Base-by-base conservation (phyloP, 306 rosid species). In the Rosa persica region DNA sequence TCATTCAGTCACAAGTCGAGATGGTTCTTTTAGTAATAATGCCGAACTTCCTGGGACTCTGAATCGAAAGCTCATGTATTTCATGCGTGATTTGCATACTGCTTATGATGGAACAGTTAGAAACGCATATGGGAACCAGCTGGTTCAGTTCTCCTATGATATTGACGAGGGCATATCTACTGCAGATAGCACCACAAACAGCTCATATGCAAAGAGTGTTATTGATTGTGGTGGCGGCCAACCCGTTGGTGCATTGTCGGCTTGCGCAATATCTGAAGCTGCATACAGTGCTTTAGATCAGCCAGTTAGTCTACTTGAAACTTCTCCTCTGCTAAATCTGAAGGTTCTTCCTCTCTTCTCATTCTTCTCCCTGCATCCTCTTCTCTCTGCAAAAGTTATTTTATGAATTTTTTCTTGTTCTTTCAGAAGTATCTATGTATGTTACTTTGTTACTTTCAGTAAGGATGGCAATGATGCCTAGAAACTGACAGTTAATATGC, bases 261-360 rank as follows among this genome's bases (percentile, higher is more conserved):
- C 97, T 65, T 96, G 94, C 79, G 99, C 99, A 4, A 71, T 96
- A 44, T 96, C 99, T 51, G 99, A 96, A 87, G 94, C 99, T 82
- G 99, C 98, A 65, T 96, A 93, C 84, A 90, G 99, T 72, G 99
- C 99, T 78, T 85, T 96, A 88, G 93, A 91, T 81, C 99, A 96
- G 75, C 98, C 99, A 68, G 81, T 96, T 72, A 93, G 99, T 89
- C 85, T 91, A 27, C 98, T 96, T 70, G 96, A 93, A 89, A 72
- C 94, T 68, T 96, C 99, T 52, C 99, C 99, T 36, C 83, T 93
- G 82, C 85, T 96, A 81, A 96, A 90, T 85, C 89, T 96, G 46
- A 96, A 96, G 88, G 91, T 88, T 54, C 58, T 78, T 20, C 12
- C 72, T 76, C 70, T 57, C 64, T 76, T 64, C 79, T 76, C 66